These are phyloP conservation scores for Lunularia cruciata DNA, from an alignment of 225 moss, liverwort and hornwort genomes.

Conservation along the genomic window DNA sequence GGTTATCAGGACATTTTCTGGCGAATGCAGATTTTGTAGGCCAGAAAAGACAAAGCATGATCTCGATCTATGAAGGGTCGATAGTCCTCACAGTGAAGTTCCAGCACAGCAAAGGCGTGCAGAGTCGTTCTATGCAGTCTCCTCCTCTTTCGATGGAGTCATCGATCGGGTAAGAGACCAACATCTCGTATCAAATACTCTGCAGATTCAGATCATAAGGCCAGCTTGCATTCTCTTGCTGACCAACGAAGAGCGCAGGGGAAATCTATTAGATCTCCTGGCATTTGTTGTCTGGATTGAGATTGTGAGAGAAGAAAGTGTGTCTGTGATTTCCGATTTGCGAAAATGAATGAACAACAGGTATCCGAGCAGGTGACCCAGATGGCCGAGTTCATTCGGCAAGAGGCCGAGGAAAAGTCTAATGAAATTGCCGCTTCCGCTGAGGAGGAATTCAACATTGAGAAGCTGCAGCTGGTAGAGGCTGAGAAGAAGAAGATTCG, in stretches of 20 bases:
- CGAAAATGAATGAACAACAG: slow-evolving; percentile 72
- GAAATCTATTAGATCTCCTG: slow-evolving; percentile 1
- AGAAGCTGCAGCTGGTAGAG: slow-evolving; percentile 81
- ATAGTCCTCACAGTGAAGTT: background rate
- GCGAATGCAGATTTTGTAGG: background rate
- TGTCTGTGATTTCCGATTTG: background rate
- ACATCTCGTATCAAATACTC: background rate
- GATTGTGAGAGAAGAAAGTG: background rate
- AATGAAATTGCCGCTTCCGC: slow-evolving; percentile 72
- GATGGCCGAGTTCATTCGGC: slow-evolving; percentile 89
- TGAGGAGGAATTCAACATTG: slow-evolving; percentile 85
- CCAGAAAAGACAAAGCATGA: background rate
- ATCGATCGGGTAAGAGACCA: background rate
- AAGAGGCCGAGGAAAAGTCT: slow-evolving; percentile 86
- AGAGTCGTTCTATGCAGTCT: background rate
- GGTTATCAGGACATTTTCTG: background rate
- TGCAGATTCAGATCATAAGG: background rate
- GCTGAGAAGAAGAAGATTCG: slow-evolving; percentile 79
- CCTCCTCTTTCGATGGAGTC: background rate
- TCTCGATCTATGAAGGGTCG: slow-evolving; percentile 8
- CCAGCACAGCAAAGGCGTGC: slow-evolving; percentile 5
- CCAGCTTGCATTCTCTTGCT: background rate
- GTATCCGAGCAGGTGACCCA: slow-evolving; percentile 77
- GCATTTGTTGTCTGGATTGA: background rate
- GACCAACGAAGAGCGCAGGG: background rate